A percentile compares a stretch with the other conserved stretches of the same genome.
phyloP scores from a whole-genome alignment of 1,284 basidiomycete species.

The Violaceomyces palustris region DNA sequence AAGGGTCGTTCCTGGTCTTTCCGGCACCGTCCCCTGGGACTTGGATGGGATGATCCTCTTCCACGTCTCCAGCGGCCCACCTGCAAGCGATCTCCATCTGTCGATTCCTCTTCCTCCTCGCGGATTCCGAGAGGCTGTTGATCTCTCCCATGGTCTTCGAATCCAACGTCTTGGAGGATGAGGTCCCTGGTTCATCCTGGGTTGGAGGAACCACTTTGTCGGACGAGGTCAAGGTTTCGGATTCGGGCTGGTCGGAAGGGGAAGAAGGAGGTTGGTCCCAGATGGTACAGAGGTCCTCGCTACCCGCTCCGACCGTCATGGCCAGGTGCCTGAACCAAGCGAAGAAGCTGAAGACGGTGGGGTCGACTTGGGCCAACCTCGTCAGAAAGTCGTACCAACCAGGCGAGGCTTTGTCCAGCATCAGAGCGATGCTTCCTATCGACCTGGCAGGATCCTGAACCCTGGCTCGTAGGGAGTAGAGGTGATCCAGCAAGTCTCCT shows the following conservation, averaged over 20 bases:
- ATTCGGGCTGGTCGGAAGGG: conserved; percentile 6
- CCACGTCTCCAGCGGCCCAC: conserved; percentile 48
- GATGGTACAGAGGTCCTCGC: conserved; percentile 30
- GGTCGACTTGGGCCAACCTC: conserved; percentile 19
- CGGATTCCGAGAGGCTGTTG: conserved; percentile 31
- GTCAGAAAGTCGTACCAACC: conserved; percentile 38
- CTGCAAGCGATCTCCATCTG: conserved; percentile 47
- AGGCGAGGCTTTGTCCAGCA: conserved; percentile 42
- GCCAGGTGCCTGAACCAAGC: conserved; percentile 46
- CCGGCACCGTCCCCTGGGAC: conserved; percentile 41
- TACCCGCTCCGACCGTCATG: conserved; percentile 36
- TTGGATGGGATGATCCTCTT: conserved; percentile 41
- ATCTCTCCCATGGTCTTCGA: conserved; percentile 29
- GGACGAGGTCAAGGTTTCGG: conserved; percentile 6
- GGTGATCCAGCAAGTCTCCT: conserved; percentile 34
- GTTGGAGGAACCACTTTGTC: too few relatives aligned
- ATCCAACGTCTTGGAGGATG: conserved; percentile 7
- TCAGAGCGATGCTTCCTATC: conserved; percentile 38
- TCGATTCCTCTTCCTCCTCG: conserved; percentile 34
- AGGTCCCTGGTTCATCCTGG: too few relatives aligned
- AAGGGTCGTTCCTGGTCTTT: conserved; percentile 38
- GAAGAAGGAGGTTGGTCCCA: conserved; percentile 35
- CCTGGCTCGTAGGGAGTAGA: conserved; percentile 40
- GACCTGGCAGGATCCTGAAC: conserved; percentile 43
- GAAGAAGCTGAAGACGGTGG: conserved; percentile 43